These are phyloP conservation scores for Ilex asprella DNA, from an alignment of 257 asterid genomes.

Conservation along the genomic window DNA sequence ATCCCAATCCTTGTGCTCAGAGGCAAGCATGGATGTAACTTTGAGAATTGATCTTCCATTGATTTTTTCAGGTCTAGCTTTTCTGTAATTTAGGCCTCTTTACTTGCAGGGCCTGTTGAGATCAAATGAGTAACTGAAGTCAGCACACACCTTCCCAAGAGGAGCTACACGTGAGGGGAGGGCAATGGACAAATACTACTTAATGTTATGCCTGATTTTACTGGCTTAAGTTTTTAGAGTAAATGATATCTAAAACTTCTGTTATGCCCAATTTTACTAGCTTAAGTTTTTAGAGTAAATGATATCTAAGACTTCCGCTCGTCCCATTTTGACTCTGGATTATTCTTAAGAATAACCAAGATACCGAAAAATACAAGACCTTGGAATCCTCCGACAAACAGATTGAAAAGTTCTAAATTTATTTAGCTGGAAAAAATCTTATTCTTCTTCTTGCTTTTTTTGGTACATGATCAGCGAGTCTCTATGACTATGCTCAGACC, in stretches of 20 bases:
- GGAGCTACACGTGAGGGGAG: not conserved
- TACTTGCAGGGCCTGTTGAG: slow-evolving; percentile 3
- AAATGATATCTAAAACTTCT: not conserved
- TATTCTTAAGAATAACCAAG: not conserved
- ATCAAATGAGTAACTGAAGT: not conserved
- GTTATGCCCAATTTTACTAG: no score
- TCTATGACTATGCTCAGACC: no score
- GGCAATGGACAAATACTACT: no score
- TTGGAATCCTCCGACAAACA: no score
- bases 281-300: not conserved
- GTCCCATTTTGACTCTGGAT: not conserved
- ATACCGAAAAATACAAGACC: no score
- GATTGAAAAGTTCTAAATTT: no score
- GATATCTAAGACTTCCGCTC: not conserved
- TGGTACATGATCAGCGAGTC: no score
- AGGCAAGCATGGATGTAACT: slow-evolving; percentile 61
- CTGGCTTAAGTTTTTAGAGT: not conserved
- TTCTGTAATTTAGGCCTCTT: not conserved
- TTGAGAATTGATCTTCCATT: slow-evolving; percentile 47
- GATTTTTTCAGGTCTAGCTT: slow-evolving; percentile 40
- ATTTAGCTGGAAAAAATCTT: no score
- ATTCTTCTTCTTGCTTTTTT: no score
- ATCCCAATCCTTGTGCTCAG: slow-evolving; percentile 53
- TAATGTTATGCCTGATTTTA: not conserved
- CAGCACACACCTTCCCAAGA: not conserved